Percentiles rank a stretch among this genome's conserved stretches.
These are phyloP conservation scores for Periconia sp. DNA, from an alignment of 2,329 filamentous ascomycete genomes.

Conservation along the genomic window DNA sequence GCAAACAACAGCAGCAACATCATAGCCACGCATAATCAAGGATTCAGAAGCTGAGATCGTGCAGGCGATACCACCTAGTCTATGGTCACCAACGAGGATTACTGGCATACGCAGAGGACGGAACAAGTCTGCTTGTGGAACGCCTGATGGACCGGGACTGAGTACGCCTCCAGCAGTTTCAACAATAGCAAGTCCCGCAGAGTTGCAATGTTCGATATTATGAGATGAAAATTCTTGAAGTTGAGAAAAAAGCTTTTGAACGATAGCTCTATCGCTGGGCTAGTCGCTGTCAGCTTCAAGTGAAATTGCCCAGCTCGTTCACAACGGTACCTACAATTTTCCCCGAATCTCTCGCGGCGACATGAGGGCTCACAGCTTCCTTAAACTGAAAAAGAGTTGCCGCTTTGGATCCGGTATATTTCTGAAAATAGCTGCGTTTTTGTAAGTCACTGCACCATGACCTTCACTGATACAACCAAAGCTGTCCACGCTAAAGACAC, in stretches of 20 bases:
- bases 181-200: constrained; percentile 57
- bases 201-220: not conserved
- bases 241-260: constrained; percentile 16
- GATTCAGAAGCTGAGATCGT: constrained; percentile 82
- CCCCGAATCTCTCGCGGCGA: constrained; percentile 57
- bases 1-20: constrained; percentile 69
- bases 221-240: constrained; percentile 16
- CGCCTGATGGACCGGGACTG: constrained; percentile 75
- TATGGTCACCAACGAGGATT: constrained; percentile 72
- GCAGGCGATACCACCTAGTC: constrained; percentile 76
- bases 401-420: constrained; percentile 59
- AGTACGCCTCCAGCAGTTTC: constrained; percentile 84
- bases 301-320: not conserved
- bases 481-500: not conserved
- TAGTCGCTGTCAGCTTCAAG: constrained; percentile 12
- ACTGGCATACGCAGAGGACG: constrained; percentile 72
- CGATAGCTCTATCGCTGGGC: constrained; percentile 27
- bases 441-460: not conserved
- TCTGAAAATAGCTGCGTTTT: constrained; percentile 60
- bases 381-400: constrained; percentile 71
- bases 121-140: constrained; percentile 76
- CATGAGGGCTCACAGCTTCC: constrained; percentile 75
- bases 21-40: constrained; percentile 74
- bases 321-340: constrained; percentile 19
- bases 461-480: too few relatives aligned